Base-by-base conservation (phyloP, 805 yeast species). In the Lachancea sp. region DNA sequence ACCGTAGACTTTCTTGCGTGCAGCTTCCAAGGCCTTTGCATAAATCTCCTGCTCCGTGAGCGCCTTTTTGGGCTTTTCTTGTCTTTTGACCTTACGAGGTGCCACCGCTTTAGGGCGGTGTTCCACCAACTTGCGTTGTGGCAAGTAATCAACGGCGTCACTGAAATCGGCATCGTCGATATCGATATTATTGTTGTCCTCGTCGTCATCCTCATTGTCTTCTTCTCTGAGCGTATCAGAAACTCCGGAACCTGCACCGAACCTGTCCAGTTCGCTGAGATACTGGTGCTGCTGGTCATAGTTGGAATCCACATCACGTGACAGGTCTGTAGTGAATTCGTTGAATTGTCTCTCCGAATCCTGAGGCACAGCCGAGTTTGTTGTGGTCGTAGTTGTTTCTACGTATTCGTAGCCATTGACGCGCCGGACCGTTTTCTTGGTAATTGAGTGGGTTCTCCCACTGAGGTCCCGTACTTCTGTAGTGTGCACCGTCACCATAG, bases 1-100 rank as follows among this genome's bases (percentile, higher is more conserved):
- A 5, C 81, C 82, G 54, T 78, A 78, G 1, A 80, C 84, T 47
- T 70, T 77, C 48, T 68, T 71, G 58, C 71, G 65, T 0, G 86
- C 85, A 12, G 75, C 73, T 50, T 73, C 74, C 49, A 73, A 66
- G 0, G 85, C 85, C 50, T 66, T 65, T 17, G 68, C 69, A 52
- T 79, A 80, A 69, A 78, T 66, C 49, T 79, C 82, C 34, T 71
- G 75, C 19, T 60, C 59, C 3, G 60, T 54, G 15, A 58, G 33
- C 7, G 46, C 41, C 40, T 47, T 38, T 27, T 45, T 40, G 3
- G 47, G 44, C 42, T 48, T 19, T 30, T 45, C 16, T 9, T 36
- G 18, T 17, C 20, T 20, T 31, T 25, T 27, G 2, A 35, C 33
- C 18, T 36, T 36, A 43, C 33, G 35, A 2, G 39, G 33, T 27